phyloP scores from a whole-genome alignment of 768 basidiomycete species.

The Boletus subparvulus region DNA sequence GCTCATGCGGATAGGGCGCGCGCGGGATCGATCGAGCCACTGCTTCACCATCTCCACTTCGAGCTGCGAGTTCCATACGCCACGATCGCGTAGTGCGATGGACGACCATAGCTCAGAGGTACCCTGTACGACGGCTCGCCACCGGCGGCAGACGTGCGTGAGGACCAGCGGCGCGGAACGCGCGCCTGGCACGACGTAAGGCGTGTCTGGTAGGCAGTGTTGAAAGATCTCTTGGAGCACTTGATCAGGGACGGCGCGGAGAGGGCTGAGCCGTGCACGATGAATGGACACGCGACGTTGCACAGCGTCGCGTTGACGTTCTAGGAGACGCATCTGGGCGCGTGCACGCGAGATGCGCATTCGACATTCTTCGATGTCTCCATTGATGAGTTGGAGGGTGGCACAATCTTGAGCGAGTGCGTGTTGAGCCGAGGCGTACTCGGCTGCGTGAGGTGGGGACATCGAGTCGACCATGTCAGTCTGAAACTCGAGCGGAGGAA shows the following conservation, averaged over 20 bases:
- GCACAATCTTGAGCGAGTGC: slow-evolving; percentile 19
- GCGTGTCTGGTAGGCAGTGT: slow-evolving; percentile 24
- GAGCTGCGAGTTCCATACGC: slow-evolving; percentile 28
- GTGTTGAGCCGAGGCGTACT: slow-evolving; percentile 17
- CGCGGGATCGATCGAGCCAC: slow-evolving; percentile 23
- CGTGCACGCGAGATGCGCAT: slow-evolving; percentile 11
- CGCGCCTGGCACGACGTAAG: slow-evolving; percentile 22
- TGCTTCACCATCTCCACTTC: slow-evolving; percentile 25
- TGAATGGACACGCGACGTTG: slow-evolving; percentile 19
- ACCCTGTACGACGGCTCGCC: slow-evolving; percentile 28
- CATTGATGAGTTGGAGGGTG: slow-evolving; percentile 15
- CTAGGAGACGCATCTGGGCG: slow-evolving; percentile 19
- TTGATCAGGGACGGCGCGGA: slow-evolving; percentile 32
- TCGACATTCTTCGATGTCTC: slow-evolving; percentile 21
- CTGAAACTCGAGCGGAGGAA: not conserved
- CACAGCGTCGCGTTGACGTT: slow-evolving; percentile 17
- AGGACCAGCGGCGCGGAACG: slow-evolving; percentile 33
- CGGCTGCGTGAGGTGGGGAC: slow-evolving; percentile 19
- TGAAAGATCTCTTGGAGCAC: slow-evolving; percentile 33
- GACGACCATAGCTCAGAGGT: slow-evolving; percentile 36
- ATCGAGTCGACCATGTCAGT: slow-evolving; percentile 22
- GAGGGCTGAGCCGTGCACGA: slow-evolving; percentile 29
- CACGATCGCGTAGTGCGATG: slow-evolving; percentile 28
- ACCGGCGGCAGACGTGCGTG: slow-evolving; percentile 34
- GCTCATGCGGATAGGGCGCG: slow-evolving; percentile 26